These are phyloP conservation scores for Fusarium papillatum DNA, from an alignment of 2,329 filamentous ascomycete genomes.

Conservation along the genomic window DNA sequence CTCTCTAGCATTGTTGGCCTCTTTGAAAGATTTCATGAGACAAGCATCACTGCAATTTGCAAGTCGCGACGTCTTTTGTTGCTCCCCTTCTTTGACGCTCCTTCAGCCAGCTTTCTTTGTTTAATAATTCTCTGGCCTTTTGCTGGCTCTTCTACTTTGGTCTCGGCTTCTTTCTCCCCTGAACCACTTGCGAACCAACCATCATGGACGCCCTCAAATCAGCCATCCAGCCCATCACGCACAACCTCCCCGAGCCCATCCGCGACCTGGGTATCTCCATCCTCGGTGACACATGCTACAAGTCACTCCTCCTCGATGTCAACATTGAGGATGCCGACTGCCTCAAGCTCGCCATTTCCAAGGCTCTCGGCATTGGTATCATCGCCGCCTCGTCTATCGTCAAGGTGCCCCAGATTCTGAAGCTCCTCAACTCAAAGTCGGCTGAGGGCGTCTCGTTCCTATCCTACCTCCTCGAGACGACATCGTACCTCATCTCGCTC, in stretches of 20 bases:
- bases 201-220: constrained; percentile 74
- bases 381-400: constrained; percentile 91
- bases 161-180: neutral
- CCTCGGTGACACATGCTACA: constrained; percentile 88
- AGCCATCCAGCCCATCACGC: constrained; percentile 77
- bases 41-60: constrained; percentile 16
- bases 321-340: constrained; percentile 83
- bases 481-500: constrained; percentile 88
- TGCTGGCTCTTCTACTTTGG: neutral
- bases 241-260: constrained; percentile 80
- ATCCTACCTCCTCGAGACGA: constrained; percentile 92
- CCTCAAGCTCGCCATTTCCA: constrained; percentile 91
- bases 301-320: constrained; percentile 86
- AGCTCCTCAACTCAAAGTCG: constrained; percentile 86
- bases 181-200: neutral
- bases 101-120: constrained; percentile 23
- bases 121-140: neutral
- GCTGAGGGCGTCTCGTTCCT: constrained; percentile 89
- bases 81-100: constrained; percentile 32
- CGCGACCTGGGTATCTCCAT: constrained; percentile 82
- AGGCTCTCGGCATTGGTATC: constrained; percentile 93
- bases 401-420: constrained; percentile 97
- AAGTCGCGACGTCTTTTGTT: constrained; percentile 23
- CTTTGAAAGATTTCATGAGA: constrained; percentile 23
- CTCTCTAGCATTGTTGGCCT: constrained; percentile 39